These are phyloP conservation scores for Grosmannia huntii DNA, from an alignment of 2,329 filamentous ascomycete genomes.

Conservation along the genomic window DNA sequence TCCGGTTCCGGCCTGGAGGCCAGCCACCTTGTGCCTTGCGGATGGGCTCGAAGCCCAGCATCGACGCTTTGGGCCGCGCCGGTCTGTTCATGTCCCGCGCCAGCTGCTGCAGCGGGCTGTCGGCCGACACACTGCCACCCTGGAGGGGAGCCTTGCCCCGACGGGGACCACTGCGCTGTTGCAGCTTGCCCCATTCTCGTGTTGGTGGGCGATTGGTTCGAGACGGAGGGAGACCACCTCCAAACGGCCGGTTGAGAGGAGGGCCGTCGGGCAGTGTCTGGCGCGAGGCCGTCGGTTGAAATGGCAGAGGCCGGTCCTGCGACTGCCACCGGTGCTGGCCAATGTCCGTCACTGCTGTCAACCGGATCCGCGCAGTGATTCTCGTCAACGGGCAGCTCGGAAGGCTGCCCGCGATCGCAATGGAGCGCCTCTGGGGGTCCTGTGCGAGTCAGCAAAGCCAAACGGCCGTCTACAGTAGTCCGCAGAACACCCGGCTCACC, in stretches of 20 bases:
- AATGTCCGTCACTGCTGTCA: neutral
- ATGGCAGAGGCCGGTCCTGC: neutral
- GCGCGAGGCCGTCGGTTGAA: neutral
- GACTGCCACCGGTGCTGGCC: conserved; percentile 4
- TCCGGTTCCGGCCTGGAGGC: neutral
- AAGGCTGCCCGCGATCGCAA: neutral
- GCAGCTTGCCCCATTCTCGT: neutral
- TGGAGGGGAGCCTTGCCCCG: neutral
- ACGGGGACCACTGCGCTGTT: neutral
- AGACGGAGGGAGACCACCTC: neutral
- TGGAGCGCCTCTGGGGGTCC: conserved; percentile 2
- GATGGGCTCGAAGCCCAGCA: neutral
- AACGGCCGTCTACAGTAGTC: neutral
- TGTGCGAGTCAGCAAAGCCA: neutral
- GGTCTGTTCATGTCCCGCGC: neutral
- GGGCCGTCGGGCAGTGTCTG: neutral
- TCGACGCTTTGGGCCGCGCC: neutral
- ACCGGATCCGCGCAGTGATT: neutral
- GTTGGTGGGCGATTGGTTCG: neutral
- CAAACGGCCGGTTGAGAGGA: neutral
- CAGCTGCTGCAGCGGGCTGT: neutral
- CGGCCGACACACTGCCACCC: neutral
- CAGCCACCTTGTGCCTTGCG: neutral
- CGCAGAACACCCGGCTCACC: neutral
- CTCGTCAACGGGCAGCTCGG: neutral